A percentile compares a stretch with the other conserved stretches of the same genome.
phyloP scores from a whole-genome alignment of 306 rosid species.

The Lagenaria siceraria region DNA sequence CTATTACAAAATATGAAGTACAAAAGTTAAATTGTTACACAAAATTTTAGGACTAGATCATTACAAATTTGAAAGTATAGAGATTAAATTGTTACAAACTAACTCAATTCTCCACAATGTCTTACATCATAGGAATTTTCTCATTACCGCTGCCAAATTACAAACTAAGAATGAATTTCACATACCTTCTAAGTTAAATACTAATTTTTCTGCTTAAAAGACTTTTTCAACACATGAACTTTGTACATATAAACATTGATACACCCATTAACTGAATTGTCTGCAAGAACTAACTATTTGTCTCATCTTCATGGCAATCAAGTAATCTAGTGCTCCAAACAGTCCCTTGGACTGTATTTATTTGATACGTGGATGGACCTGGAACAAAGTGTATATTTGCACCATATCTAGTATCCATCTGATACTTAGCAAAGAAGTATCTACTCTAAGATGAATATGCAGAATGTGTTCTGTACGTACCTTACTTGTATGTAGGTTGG shows the following conservation, averaged over 20 bases:
- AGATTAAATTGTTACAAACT: too few species aligned
- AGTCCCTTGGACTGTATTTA: constrained; percentile 20
- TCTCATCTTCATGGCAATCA: constrained; percentile 49
- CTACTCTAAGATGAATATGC: not conserved
- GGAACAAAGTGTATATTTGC: constrained; percentile 8
- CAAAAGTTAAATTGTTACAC: too few species aligned
- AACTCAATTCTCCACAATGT: constrained; percentile 51
- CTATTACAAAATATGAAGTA: too few species aligned
- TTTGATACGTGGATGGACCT: constrained; percentile 12
- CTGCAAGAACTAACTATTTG: constrained; percentile 30
- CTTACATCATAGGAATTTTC: constrained; percentile 45
- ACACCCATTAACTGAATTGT: not conserved
- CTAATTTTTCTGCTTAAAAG: too few species aligned
- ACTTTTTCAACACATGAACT: not conserved
- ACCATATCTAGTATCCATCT: constrained; percentile 14
- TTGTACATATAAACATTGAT: too few species aligned
- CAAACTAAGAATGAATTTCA: not conserved
- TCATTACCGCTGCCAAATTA: constrained; percentile 38
- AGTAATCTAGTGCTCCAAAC: constrained; percentile 52
- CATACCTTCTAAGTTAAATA: too few species aligned
- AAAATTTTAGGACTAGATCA: too few species aligned
- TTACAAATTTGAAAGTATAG: too few species aligned
- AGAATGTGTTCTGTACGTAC: not conserved
- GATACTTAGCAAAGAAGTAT: not conserved
- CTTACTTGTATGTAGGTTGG: not conserved